Base-by-base conservation (phyloP, 2,329 filamentous ascomycete species). In the Torrubiella hemipterigena region DNA sequence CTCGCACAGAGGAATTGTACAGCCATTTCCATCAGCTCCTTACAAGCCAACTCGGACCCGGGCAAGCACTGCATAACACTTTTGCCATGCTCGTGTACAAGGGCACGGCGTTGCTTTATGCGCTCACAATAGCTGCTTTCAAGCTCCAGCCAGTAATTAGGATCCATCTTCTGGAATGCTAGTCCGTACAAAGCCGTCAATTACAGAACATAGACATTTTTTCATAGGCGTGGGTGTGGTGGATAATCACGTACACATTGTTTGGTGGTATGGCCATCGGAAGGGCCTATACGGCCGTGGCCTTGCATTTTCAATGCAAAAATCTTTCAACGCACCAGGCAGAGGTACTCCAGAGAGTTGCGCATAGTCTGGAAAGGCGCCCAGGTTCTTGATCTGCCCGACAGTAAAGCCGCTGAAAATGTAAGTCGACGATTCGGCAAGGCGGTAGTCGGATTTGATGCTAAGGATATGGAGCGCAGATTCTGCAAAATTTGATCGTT, bases 81-180 rank as follows among this genome's bases (percentile, higher is more conserved):
- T 8, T 63, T 62, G 3, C 79, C 74, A 40, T 89, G 64, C 35
- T 76, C 58, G 9, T 57, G 58, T 46, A 76, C 80, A 0, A 93
- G 64, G 0, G 55, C 59, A 45, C 75, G 68, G 13, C 85, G 78
- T 48, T 87, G 73, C 5, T 65, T 63, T 40, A 93, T 77, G 15
- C 79, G 72, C 2, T 64, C 45, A 27, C 56, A 58, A 49, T 93
- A 93, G 4, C 72, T 81, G 30, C 63, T 77, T 42, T 91, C 83
- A 3, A 93, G 65, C 54, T 93, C 85, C n/a, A 93, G 61, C 85
- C 85, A 93, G 72, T 79, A 93, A 48, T 93, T 77, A 0, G 75
- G 60, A 38, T 93, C 81, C 52, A 91, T 59, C 43, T 84, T 93
- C 26, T 70, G 77, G 7, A 89, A 60, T 3, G 83, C 82, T 91